Base-by-base conservation (phyloP, 495 filamentous ascomycete species). In the Entonaema liquescens region DNA sequence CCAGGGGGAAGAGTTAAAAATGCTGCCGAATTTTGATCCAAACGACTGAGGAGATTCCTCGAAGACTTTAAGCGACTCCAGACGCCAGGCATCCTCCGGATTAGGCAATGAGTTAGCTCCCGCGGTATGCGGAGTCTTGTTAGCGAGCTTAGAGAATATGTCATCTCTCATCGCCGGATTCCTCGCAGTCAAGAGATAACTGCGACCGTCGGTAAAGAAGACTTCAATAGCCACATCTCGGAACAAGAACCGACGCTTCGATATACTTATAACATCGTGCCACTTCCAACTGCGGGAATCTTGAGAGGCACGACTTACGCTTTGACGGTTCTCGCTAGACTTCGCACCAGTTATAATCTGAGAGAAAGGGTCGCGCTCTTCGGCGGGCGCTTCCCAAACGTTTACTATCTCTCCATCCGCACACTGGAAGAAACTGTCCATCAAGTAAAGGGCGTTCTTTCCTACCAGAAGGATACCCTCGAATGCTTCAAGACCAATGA, bases 381-480 rank as follows among this genome's bases (percentile, higher is more conserved):
- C 94, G 5, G 85, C 77, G 15, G 95, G 94, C 23, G 96, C 95
- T 79, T 98, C 93, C 88, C 91, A 93, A 19, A 97, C 95, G 71
- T 97, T 93, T 40, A 98, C 91, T 72, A 99, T 96, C 76, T 99
- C 95, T 21, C 95, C 95, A 76, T 98, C 95, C 2, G 91, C 88
- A 59, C 94, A 86, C 76, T 98, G 95, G 79, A 99, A 98, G 72
- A 95, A 92, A 74, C 93, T 92, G 76, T 99, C 95, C 66, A 98
- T 89, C 56, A 99, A 90, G 77, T 99, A 99, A 42, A 99, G 86
- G 62, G 88, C 90, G 65, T 93, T 89, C 78, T 97, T 98, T n/a
- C 96, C 95, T 64, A 97, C 80, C 54, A 98, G 94, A 67, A 98
- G 80, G 17, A 99, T 87, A 19, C 96, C 95, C 78, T 99, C 95